Conservation (phyloP, 2,329 filamentous ascomycete genomes). For the Beauveria australis region DNA sequence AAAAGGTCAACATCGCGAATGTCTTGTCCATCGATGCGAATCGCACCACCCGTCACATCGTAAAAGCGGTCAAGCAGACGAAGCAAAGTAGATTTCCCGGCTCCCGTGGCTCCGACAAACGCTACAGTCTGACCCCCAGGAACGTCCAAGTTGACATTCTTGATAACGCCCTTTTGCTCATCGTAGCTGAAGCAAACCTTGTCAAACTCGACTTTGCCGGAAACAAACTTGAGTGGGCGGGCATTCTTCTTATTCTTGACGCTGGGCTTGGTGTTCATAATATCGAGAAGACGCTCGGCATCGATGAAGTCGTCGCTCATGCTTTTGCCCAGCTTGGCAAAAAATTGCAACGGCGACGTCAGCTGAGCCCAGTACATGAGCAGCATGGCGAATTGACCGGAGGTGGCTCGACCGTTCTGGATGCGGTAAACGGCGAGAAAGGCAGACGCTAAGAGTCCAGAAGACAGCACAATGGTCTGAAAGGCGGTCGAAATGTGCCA, state of each 20-base stretch:
- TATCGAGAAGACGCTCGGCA: slow-evolving; percentile 48
- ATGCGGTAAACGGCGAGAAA: slow-evolving; percentile 59
- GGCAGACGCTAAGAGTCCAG: slow-evolving; percentile 57
- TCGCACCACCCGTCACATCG: slow-evolving; percentile 43
- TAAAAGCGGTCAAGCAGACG: slow-evolving; percentile 54
- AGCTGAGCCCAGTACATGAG: slow-evolving; percentile 69
- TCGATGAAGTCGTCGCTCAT: slow-evolving; percentile 50
- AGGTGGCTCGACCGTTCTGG: slow-evolving; percentile 47
- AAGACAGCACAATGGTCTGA: slow-evolving; percentile 57
- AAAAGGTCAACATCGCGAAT: slow-evolving; percentile 44
- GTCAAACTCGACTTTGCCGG: slow-evolving; percentile 47
- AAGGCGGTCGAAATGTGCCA: slow-evolving; percentile 46
- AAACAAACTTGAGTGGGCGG: slow-evolving; percentile 39
- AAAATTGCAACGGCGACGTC: slow-evolving; percentile 63
- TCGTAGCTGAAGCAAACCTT: slow-evolving; percentile 52
- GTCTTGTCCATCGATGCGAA: slow-evolving; percentile 49
- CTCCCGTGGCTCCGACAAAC: slow-evolving; percentile 52
- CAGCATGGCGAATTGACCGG: slow-evolving; percentile 63
- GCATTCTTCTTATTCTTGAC: slow-evolving; percentile 45
- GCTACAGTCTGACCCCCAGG: slow-evolving; percentile 47
- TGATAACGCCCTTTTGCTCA: slow-evolving; percentile 49
- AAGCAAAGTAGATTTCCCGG: slow-evolving; percentile 50
- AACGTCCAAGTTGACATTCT: slow-evolving; percentile 42
- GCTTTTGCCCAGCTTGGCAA: slow-evolving; percentile 48
- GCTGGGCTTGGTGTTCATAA: slow-evolving; percentile 50